Conservation (phyloP, 2,329 filamentous ascomycete genomes). For the Calonectria leucothoes region DNA sequence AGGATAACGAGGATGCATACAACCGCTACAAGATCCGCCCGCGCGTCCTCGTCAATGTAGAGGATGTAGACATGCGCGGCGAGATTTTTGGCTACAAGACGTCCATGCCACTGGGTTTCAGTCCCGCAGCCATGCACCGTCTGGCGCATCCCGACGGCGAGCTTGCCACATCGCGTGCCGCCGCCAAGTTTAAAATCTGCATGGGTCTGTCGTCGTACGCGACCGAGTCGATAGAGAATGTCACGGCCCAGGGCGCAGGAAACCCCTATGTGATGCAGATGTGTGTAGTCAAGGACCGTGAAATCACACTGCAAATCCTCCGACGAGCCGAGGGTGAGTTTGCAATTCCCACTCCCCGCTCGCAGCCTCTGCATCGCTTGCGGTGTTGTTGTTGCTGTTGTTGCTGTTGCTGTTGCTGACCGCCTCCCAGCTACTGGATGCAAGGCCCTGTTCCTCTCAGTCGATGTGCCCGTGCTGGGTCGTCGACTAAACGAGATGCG, state of each 20-base stretch:
- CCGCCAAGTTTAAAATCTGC: slow-evolving; percentile 42
- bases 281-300: slow-evolving; percentile 35
- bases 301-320: slow-evolving; percentile 34
- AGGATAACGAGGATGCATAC: slow-evolving; percentile 65
- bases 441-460: slow-evolving; percentile 67
- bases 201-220: slow-evolving; percentile 40
- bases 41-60: slow-evolving; percentile 38
- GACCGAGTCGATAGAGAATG: slow-evolving; percentile 37
- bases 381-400: not conserved
- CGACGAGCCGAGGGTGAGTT: slow-evolving; percentile 34
- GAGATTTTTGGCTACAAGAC: slow-evolving; percentile 47
- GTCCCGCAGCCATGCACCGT: slow-evolving; percentile 65
- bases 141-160: slow-evolving; percentile 66
- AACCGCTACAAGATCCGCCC: slow-evolving; percentile 61
- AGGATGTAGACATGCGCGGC: slow-evolving; percentile 32
- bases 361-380: not conserved
- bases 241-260: slow-evolving; percentile 28
- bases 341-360: not conserved
- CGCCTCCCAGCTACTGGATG: slow-evolving; percentile 49
- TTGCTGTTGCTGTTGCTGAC: not conserved
- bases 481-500: slow-evolving; percentile 57
- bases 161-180: slow-evolving; percentile 58
- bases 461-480: slow-evolving; percentile 68
- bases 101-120: slow-evolving; percentile 62
- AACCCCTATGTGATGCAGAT: slow-evolving; percentile 41